A percentile compares a stretch with the other conserved stretches of the same genome.
phyloP scores from a whole-genome alignment of 2,329 filamentous ascomycete genomes.

The Leptographium flavum region DNA sequence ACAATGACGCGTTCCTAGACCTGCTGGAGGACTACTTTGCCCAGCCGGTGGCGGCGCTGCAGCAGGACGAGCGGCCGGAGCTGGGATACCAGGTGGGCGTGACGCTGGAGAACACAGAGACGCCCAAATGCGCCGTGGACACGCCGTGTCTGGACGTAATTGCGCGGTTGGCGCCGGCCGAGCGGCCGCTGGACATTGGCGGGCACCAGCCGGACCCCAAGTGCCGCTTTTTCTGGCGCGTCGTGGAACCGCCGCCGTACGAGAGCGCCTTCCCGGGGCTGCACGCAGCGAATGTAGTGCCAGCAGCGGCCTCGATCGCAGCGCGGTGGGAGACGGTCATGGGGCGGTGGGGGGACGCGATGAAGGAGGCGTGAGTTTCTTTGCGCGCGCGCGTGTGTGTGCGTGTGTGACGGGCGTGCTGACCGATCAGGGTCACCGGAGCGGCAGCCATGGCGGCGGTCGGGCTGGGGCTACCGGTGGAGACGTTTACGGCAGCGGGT shows the following conservation, averaged over 20 bases:
- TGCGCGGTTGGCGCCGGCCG: slow-evolving; percentile 33
- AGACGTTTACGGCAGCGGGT: slow-evolving; percentile 39
- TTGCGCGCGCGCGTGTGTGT: background rate
- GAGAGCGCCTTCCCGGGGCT: slow-evolving; percentile 39
- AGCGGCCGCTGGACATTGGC: slow-evolving; percentile 43
- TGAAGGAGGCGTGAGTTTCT: slow-evolving; percentile 42
- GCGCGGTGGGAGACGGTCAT: slow-evolving; percentile 38
- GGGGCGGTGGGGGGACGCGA: slow-evolving; percentile 42
- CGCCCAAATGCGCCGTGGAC: slow-evolving; percentile 48
- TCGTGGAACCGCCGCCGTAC: slow-evolving; percentile 39
- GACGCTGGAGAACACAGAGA: slow-evolving; percentile 48
- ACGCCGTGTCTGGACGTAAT: slow-evolving; percentile 46
- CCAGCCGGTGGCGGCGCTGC: slow-evolving; percentile 31
- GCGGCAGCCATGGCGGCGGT: slow-evolving; percentile 44
- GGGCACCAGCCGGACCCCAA: slow-evolving; percentile 45
- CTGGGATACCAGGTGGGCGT: slow-evolving; percentile 47
- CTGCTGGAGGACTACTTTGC: slow-evolving; percentile 52
- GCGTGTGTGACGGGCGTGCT: background rate
- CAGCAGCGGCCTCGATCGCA: slow-evolving; percentile 31
- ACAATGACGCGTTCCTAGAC: slow-evolving; percentile 44
- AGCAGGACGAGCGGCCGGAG: slow-evolving; percentile 39
- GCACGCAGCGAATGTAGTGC: slow-evolving; percentile 40
- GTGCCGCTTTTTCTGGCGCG: slow-evolving; percentile 49
- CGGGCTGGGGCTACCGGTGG: slow-evolving; percentile 36
- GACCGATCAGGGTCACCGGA: slow-evolving; percentile 29